Percentiles rank a stretch among this genome's conserved stretches.
Conservation (phyloP, 148 eudicot species). For the Rhododendron vialii region DNA sequence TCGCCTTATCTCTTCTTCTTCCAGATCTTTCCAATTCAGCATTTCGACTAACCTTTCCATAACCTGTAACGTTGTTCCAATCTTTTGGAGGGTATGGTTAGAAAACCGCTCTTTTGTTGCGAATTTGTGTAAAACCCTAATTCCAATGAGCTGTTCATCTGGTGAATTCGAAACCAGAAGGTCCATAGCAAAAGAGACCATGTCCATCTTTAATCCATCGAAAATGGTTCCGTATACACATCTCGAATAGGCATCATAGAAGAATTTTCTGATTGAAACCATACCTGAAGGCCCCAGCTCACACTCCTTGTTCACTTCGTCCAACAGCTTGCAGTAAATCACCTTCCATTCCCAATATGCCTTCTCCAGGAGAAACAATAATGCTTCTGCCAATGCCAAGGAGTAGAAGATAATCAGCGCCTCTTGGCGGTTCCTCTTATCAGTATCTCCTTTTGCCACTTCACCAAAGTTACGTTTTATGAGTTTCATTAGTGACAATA, state of each 20-base stretch:
- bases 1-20: conserved; percentile 67
- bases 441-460: conserved; percentile 42
- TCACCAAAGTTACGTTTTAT: conserved; percentile 56
- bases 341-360: conserved; percentile 78
- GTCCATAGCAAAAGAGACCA: conserved; percentile 85
- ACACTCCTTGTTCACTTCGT: conserved; percentile 56
- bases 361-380: conserved; percentile 72
- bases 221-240: conserved; percentile 81
- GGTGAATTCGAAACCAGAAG: conserved; percentile 62
- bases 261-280: conserved; percentile 65
- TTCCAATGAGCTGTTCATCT: conserved; percentile 87
- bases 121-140: conserved; percentile 50
- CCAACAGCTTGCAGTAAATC: conserved; percentile 41
- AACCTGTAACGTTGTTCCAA: conserved; percentile 50
- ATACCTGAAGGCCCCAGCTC: conserved; percentile 61
- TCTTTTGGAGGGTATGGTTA: conserved; percentile 73
- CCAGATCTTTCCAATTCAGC: conserved; percentile 77
- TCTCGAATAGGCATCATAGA: conserved; percentile 86
- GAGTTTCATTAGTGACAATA: conserved; percentile 61
- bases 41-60: conserved; percentile 86
- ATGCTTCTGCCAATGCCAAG: conserved; percentile 81
- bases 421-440: conserved; percentile 60
- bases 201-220: conserved; percentile 90
- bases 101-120: conserved; percentile 38
- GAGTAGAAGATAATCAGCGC: conserved; percentile 73